Percentiles rank a stretch among this genome's conserved stretches.
phyloP scores from a whole-genome alignment of 805 yeast species.

The Zygosaccharomyces gambellarensis region DNA sequence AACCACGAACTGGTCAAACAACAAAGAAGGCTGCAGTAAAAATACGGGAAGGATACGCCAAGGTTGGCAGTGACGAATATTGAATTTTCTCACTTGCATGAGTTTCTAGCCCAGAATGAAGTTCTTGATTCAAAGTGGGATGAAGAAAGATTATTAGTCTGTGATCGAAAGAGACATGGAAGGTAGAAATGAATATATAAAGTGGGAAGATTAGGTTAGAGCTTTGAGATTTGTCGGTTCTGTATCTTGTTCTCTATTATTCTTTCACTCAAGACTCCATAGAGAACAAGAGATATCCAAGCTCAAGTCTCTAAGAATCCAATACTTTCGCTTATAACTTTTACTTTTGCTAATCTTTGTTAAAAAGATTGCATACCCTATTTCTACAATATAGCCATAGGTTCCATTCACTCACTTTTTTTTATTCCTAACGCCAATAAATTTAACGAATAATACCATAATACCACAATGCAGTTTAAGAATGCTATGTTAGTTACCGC shows the following conservation, averaged over 20 bases:
- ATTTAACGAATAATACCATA: not conserved
- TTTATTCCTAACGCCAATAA: not conserved
- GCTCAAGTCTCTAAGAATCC: slow-evolving; percentile 3
- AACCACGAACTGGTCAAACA: not conserved
- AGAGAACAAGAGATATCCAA: slow-evolving; percentile 5
- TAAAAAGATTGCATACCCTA: not conserved
- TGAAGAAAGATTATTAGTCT: not conserved
- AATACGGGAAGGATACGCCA: not conserved
- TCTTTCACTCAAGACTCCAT: not conserved
- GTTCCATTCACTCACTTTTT: slow-evolving; percentile 3
- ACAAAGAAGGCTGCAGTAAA: not conserved
- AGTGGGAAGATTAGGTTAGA: not conserved
- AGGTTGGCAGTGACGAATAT: not conserved
- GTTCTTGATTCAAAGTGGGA: not conserved
- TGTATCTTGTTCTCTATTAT: not conserved
- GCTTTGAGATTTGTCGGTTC: not conserved
- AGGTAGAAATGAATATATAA: slow-evolving; percentile 1
- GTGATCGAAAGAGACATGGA: not conserved
- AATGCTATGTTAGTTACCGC: slow-evolving; percentile 24
- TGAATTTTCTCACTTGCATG: not conserved
- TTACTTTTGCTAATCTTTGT: slow-evolving; percentile 3
- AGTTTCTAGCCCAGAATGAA: not conserved
- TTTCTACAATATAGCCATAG: not conserved
- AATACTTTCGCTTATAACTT: slow-evolving; percentile 4
- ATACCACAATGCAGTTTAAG: slow-evolving; percentile 18